Conservation (phyloP, 2,329 filamentous ascomycete genomes). For the Beauveria varroae region DNA sequence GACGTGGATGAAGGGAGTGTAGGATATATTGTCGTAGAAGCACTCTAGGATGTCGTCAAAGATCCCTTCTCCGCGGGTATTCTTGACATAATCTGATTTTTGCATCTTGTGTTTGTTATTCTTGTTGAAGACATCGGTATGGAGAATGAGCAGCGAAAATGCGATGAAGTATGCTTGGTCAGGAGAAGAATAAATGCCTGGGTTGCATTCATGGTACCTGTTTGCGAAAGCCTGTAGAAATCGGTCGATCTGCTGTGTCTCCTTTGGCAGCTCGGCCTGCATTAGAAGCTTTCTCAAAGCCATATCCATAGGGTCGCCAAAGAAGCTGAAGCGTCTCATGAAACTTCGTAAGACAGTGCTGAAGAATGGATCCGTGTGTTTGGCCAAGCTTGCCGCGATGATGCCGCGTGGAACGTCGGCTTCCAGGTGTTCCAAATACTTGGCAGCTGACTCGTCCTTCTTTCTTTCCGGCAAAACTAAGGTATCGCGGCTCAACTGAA, state of each 20-base stretch:
- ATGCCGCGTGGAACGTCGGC: constrained; percentile 70
- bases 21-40: constrained; percentile 97
- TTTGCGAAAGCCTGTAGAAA: constrained; percentile 93
- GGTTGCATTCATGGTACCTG: constrained; percentile 96
- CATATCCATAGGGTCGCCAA: constrained; percentile 97
- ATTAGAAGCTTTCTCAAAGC: constrained; percentile 90
- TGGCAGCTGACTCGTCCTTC: constrained; percentile 83
- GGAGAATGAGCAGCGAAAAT: constrained; percentile 91
- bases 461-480: constrained; percentile 67
- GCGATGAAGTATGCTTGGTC: constrained; percentile 98
- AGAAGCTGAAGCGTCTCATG: constrained; percentile 91
- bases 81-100: constrained; percentile 89
- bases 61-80: constrained; percentile 86
- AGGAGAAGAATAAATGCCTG: constrained; percentile 81
- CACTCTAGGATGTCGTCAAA: constrained; percentile 88
- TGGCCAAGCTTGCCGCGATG: constrained; percentile 79
- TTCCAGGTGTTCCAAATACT: constrained; percentile 79
- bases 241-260: constrained; percentile 96
- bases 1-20: constrained; percentile 96
- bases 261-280: constrained; percentile 92
- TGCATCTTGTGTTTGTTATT: constrained; percentile 99
- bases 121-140: constrained; percentile 99
- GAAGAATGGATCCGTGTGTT: constrained; percentile 77
- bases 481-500: constrained; percentile 68
- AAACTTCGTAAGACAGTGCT: constrained; percentile 82